Evolutionary conservation across 1,284 basidiomycete species (phyloP), one percentile per base, ranked within the genome.

Genomic region (Trichosporon sp.): DNA sequence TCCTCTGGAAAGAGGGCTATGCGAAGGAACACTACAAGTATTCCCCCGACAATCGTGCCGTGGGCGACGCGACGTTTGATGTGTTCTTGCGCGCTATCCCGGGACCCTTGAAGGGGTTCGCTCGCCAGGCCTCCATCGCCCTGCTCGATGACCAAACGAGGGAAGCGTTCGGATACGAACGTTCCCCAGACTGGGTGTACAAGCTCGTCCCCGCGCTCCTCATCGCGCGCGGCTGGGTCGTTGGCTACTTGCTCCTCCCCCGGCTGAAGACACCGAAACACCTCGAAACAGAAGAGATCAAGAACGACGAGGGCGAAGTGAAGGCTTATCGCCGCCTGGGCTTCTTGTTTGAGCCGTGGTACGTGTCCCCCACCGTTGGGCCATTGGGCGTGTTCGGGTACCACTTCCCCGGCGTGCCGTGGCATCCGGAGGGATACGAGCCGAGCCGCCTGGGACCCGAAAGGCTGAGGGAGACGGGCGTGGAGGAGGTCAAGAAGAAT

Each of bases 311-410:
- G 38, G 67, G 67, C 56, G 21, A 32, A 7, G 38, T 40, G 8
- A 51, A 5, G 14, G 54, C 37, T 21, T 61, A 37, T 32, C 14
- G 10, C 3, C 63, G 70, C 7, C 4, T 46, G 12, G 70, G 70
- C 0, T 71, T 68, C 65, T 56, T 71, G 26, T 71, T 56, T 7
- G 70, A 71, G 67, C 70, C 70, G 56, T 71, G 70, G 70, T 71
- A 71, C 21, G 56, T 61, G 4, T 16, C 6, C 14, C 21, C 16
- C 8, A 21, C 14, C 6, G 19, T 19, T 3, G 37, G 63, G 14
- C 26, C 40, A 1, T 16, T 66, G 12, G 70, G 70, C 14, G 40
- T 68, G 14, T 66, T 68, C 7, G 68, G 61, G 19, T 51, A 21
- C 35, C 4, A 10, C 21, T 16, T 6, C 67, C 70, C 10, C 65